Base-by-base conservation (phyloP, 2,329 filamentous ascomycete genomes). In the Penicillium freii region DNA sequence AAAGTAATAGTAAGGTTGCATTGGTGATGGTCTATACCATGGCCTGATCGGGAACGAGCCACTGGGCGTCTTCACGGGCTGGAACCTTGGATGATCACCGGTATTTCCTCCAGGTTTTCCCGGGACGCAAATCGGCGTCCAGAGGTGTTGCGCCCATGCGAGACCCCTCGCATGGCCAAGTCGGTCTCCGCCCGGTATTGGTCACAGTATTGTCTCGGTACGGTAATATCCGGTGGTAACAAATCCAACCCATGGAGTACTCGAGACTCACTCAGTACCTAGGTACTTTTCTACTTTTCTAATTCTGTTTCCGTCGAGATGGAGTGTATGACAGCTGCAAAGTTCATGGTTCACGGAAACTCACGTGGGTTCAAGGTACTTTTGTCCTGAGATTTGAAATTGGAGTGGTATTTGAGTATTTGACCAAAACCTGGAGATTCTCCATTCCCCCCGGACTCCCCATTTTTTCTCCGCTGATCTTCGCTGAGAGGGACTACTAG, bases 401-500 rank as follows among this genome's bases (percentile, higher is more conserved):
- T 34, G 29, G 5, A 6, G 9, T 43, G 15, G 9, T 11, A 39
- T 29, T 46, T 46, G 34, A 21, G 21, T 11, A 38, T 39, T 47
- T 46, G 34, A 38, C 47, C 13, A 33, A 51, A 45, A 53, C 42
- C 54, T 56, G 54, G 48, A 56, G 54, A 56, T 42, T 46, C 48
- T 45, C 48, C 47, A 44, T 29, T 34, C 29, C 54, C 54, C 54
- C 54, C 54, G n/a, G 54, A 56, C 27, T 44, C 36, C 19, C 47
- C 48, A 33, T 52, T 40, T 56, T 50, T 44, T 6, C 27, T 42
- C 19, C 21, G 25, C 25, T 38, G 44, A 47, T 47, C 44, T 23
- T 34, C 29, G 29, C 27, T 21, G n/a, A 15, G 33, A 17, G n/a
- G 5, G 29, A 47, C 13, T 15, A 33, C 4, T 23, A 23, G 23